These are phyloP conservation scores for Chenopodium quinoa DNA, from an alignment of 148 eudicot genomes.

Conservation along the genomic window DNA sequence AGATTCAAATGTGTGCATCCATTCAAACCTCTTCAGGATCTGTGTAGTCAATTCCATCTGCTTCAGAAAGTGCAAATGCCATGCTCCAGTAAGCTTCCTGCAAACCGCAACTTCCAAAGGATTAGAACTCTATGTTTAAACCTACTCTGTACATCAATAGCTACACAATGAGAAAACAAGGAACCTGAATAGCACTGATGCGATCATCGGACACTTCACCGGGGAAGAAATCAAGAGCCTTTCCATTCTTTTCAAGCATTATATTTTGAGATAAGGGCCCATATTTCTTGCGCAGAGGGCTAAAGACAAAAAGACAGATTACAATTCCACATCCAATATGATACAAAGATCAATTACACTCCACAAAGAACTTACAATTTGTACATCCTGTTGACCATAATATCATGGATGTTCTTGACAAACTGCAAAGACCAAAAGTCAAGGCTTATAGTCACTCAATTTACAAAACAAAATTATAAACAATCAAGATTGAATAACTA, in stretches of 20 bases:
- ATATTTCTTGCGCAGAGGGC: slow-evolving; percentile 44
- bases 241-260: slow-evolving; percentile 90
- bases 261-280: slow-evolving; percentile 42
- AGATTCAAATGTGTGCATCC: neutral
- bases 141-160: neutral
- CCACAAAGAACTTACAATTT: slow-evolving; percentile 39
- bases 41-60: slow-evolving; percentile 92
- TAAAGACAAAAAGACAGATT: slow-evolving; percentile 20
- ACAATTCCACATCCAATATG: slow-evolving; percentile 13
- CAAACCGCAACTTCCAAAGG: neutral
- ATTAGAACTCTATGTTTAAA: slow-evolving; percentile 1
- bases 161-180: neutral
- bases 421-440: slow-evolving; percentile 50
- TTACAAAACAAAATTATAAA: neutral
- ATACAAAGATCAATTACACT: slow-evolving; percentile 5
- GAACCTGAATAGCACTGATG: slow-evolving; percentile 75
- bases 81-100: slow-evolving; percentile 93
- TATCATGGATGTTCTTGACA: slow-evolving; percentile 73
- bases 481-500: neutral
- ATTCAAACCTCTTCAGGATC: slow-evolving; percentile 87
- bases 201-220: slow-evolving; percentile 81
- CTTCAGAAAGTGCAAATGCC: slow-evolving; percentile 93
- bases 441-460: neutral
- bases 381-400: slow-evolving; percentile 70
- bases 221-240: slow-evolving; percentile 59